phyloP scores from a whole-genome alignment of 2,329 filamentous ascomycete genomes.

The Orbilia ellipsospora region DNA sequence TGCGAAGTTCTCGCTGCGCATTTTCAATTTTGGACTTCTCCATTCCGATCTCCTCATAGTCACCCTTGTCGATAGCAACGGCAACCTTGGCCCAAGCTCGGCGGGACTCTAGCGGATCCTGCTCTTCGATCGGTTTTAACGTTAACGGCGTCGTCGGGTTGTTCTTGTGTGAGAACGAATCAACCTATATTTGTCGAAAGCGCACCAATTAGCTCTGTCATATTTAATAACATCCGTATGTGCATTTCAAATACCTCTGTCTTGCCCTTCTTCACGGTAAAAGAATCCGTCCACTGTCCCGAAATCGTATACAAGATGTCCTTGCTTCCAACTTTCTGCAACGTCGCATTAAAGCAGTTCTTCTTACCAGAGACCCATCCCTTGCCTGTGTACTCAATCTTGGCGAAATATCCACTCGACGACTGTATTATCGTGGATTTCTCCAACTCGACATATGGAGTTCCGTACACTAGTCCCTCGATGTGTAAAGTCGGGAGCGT shows the following conservation, averaged over 20 bases:
- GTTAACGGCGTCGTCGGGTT: conserved; percentile 74
- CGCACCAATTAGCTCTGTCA: conserved; percentile 58
- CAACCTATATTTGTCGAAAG: conserved; percentile 64
- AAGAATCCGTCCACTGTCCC: conserved; percentile 89
- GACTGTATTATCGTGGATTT: conserved; percentile 85
- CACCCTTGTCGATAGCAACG: conserved; percentile 79
- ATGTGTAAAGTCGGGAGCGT: conserved; percentile 92
- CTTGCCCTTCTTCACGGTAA: conserved; percentile 75
- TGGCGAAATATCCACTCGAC: conserved; percentile 84
- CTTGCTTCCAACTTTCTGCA: conserved; percentile 76
- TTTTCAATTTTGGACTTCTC: conserved; percentile 94
- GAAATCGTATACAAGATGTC: conserved; percentile 82
- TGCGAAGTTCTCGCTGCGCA: conserved; percentile 80
- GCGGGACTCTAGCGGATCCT: conserved; percentile 87
- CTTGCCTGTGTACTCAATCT: conserved; percentile 92
- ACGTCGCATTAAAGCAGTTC: conserved; percentile 81
- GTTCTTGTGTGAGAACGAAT: conserved; percentile 71
- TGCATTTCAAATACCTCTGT: conserved; percentile 21
- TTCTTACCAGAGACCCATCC: conserved; percentile 97
- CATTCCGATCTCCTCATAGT: conserved; percentile 80
- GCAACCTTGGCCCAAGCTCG: conserved; percentile 90
- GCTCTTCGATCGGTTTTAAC: conserved; percentile 77
- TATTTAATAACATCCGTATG: too few relatives aligned
- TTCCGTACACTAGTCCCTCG: conserved; percentile 86
- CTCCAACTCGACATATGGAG: conserved; percentile 91